Evolutionary conservation across 2,329 filamentous ascomycete genomes (phyloP), one percentile per base, ranked within the genome.

Genomic region (Hymenoscyphus occultus): DNA sequence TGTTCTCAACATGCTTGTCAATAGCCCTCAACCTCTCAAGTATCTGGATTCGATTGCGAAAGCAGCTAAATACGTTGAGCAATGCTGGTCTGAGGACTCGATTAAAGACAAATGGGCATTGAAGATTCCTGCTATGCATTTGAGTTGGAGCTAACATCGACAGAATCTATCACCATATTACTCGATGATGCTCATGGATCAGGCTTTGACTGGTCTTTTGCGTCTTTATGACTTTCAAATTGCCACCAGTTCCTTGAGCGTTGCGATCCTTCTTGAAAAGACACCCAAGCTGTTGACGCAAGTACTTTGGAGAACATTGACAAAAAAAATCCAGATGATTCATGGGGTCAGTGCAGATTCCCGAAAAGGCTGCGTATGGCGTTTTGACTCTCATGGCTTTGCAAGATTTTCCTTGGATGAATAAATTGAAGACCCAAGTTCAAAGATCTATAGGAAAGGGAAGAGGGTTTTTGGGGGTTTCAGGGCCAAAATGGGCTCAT

Each of bases 1-100:
- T 16, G 19, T 64, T 22, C 31, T 64, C 14, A n/a, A n/a, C 42
- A n/a, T 45, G 42, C n/a, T n/a, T 45, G 42, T n/a, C n/a, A 45
- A 35, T 35, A 35, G 35, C 35, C 35, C 35, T 35, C 35, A 7
- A 10, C 35, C 35, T 10, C 35, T 35, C 35, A 35, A 35, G 5
- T 7, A 35, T 35, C 35, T 35, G 35, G 35, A 35, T 35, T 35
- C 35, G 35, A 35, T 35, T 10, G 35, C 35, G 5, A 4, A 35
- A 35, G 35, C 35, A 35, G 35, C 9, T 7, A 35, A 35, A 35
- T 35, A 35, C 35, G 35, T 35, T 10, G 35, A 35, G 35, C 5
- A 35, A 35, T 35, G 35, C n/a, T 45, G 42, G 42, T 45, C 5
- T 45, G 42, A n/a, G 42, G 42, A n/a, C 14, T n/a, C 5, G 13